Conservation (phyloP, 768 basidiomycete genomes). For the Tephrocybe sp. region DNA sequence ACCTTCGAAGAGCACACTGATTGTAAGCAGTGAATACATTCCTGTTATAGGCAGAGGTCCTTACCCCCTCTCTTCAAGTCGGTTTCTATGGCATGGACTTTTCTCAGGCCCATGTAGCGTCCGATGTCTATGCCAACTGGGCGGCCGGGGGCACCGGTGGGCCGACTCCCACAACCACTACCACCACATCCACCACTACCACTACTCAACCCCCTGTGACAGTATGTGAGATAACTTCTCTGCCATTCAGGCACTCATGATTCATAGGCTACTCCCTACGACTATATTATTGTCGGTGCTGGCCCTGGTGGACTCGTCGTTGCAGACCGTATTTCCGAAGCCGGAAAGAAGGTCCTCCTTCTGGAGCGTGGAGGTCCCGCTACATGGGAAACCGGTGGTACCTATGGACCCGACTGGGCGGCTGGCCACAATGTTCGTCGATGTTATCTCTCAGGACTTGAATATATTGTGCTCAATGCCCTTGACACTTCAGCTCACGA, state of each 20-base stretch:
- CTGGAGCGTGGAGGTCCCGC: constrained; percentile 66
- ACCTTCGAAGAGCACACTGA: constrained; percentile 59
- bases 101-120: constrained; percentile 45
- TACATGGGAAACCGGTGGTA: constrained; percentile 58
- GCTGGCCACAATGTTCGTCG: constrained; percentile 41
- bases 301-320: constrained; percentile 60
- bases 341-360: constrained; percentile 62
- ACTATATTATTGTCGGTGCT: constrained; percentile 57
- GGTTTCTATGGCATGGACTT: constrained; percentile 60
- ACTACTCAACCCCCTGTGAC: constrained; percentile 30
- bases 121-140: constrained; percentile 47
- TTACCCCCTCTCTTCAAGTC: constrained; percentile 32
- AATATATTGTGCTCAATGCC: neutral
- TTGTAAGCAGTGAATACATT: constrained; percentile 35
- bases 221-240: neutral
- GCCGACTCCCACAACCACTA: constrained; percentile 27
- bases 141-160: constrained; percentile 48
- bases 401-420: constrained; percentile 51
- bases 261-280: constrained; percentile 42
- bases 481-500: constrained; percentile 45
- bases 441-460: neutral
- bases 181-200: constrained; percentile 35
- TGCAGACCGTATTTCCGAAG: constrained; percentile 59
- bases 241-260: neutral
- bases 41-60: neutral